Base-by-base conservation (phyloP, 2,329 filamentous ascomycete species). In the Colletotrichum sidae region DNA sequence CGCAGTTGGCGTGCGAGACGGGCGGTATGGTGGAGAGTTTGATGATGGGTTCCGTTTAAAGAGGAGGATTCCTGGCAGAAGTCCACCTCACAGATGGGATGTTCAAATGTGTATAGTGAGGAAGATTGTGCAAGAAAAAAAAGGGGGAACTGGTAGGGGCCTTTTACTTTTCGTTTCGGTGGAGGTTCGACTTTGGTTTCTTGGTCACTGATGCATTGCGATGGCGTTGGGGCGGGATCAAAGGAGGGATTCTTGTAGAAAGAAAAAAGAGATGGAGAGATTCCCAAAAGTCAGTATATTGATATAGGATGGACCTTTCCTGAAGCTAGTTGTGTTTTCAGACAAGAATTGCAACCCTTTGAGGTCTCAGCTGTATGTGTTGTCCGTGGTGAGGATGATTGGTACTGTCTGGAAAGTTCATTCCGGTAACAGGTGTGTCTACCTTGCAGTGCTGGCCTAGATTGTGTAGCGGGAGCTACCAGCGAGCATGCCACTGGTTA, bases 11-110 rank as follows among this genome's bases (percentile, higher is more conserved):
- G 2, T 90, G 88, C 71, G 89, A 92, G 79, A 94, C 93, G 10
- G 87, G 87, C 70, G 96, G 95, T 2, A 97, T 98, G 94, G 79
- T 98, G 69, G 92, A 95, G 71, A 91, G 80, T 53, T 69, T 88
- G 69, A 87, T 91, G 72, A 83, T 85, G 56, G 84, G 81, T 8
- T 73, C 74, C 54, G 73, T 73, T 55, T 75, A 67, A 72, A 42
- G 25, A 33, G 46, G 9, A 13, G 25, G 34, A 6, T 15, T 11
- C 8, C 10, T 11, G 42, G 7, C 15, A 11, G 42, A 45, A 45
- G 15, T 25, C 25, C 25, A 25, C 25, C 25, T 25, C 12, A 12
- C 13, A 6, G 42, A 13, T 45, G 42, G 15, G 15, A 15, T 4
- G 4, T 11, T 13, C 13, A 13, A n/a, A n/a, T n/a, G 42, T n/a